Base-by-base conservation (phyloP, 2,329 filamentous ascomycete species). In the Penicillium corylophilum region DNA sequence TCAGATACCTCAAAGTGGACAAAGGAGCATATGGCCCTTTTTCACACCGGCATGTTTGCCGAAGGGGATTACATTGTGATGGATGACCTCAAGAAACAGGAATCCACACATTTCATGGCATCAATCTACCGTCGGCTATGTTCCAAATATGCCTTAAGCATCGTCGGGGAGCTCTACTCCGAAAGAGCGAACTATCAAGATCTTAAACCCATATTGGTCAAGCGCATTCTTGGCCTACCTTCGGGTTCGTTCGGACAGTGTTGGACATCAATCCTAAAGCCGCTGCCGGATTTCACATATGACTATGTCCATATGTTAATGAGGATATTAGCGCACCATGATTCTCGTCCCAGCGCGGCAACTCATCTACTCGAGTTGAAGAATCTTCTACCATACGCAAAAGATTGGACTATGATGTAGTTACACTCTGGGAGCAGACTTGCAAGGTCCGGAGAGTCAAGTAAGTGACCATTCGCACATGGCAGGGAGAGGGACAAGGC, bases 11-110 rank as follows among this genome's bases (percentile, higher is more conserved):
- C 23, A 7, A 7, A 24, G 23, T 24, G 23, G 23, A 7, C 23
- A n/a, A n/a, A n/a, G 23, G 23, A 4, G 7, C 23, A 24, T 24
- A 24, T 4, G 23, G 23, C 23, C 4, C 23, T 24, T 24, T 44
- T 44, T 24, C 47, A 50, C 16, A 15, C 39, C 13, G 40, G 41
- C 18, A 44, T 50, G 31, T 50, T 40, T 29, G 41, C 23, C 29
- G 41, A 44, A 40, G 48, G 39, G 16, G 41, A 50, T 22, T 50
- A 50, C 42, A 45, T 45, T 42, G 40, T 45, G 42, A 45, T 50
- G 16, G 35, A 45, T n/a, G 24, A 45, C 5, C 24, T 45, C 5
- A 44, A 26, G 22, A 12, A n/a, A 23, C 39, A 39, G 13, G 48
- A 40, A n/a, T 18, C 18, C 16, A 18, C 5, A 16, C 10, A 35